A percentile compares a stretch with the other conserved stretches of the same genome.
phyloP scores from a whole-genome alignment of 129 eudicot species.

The Tanacetum coccineum region DNA sequence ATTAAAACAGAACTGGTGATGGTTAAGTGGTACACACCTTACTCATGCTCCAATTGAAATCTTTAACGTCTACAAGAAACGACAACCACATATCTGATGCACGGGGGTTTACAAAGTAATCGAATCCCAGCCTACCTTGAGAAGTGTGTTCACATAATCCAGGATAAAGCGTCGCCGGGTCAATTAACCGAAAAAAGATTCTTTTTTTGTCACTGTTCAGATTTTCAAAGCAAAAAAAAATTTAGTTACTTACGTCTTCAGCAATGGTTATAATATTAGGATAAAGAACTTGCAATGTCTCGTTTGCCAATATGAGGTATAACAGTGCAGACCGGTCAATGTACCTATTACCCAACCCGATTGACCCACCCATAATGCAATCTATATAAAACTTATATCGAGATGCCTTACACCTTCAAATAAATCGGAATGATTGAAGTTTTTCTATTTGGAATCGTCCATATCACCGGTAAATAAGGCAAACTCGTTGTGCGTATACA shows the following conservation, averaged over 20 bases:
- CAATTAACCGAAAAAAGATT: conserved; percentile 7
- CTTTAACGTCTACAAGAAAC: conserved; percentile 65
- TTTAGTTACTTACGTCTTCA: conserved; percentile 67
- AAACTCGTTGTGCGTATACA: no score
- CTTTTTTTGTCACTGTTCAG: neutral
- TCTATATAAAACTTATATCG: no score
- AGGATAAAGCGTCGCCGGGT: conserved; percentile 74
- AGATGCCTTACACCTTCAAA: no score
- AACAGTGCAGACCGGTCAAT: no score
- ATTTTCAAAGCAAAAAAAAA: conserved; percentile 15
- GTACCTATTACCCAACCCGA: no score
- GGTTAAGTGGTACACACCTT: conserved; percentile 49
- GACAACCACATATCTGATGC: conserved; percentile 90
- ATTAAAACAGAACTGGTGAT: neutral
- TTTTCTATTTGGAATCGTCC: no score
- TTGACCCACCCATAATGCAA: no score
- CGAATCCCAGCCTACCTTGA: conserved; percentile 97
- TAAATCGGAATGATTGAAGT: no score
- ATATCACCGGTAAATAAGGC: no score
- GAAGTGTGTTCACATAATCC: conserved; percentile 90
- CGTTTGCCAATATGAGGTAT: no score
- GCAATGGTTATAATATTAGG: conserved; percentile 92
- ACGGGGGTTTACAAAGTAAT: conserved; percentile 64
- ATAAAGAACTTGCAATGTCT: conserved; percentile 75
- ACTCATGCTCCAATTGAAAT: conserved; percentile 86